Evolutionary conservation across 345 rosid genomes (phyloP).

Genomic region (Populus davidiana): DNA sequence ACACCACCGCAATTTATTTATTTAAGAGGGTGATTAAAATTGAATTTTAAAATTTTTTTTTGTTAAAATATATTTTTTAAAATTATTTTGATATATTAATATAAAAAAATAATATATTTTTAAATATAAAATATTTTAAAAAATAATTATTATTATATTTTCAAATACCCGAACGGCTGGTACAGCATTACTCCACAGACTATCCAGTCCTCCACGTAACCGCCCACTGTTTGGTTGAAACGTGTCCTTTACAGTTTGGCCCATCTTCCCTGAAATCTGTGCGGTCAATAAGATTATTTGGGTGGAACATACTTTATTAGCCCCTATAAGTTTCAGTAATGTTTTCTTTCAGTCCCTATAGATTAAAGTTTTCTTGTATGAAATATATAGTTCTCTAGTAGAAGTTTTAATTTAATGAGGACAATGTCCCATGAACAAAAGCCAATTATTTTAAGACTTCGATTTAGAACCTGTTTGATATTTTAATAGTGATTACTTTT

Average conservation of each 20-base stretch:
- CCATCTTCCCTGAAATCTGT: background rate
- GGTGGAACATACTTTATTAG: background rate
- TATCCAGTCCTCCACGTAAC: background rate
- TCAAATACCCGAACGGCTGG: too few relatives aligned
- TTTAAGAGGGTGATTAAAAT: too few relatives aligned
- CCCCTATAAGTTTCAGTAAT: background rate
- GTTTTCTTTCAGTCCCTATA: background rate
- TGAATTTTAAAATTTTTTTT: too few relatives aligned
- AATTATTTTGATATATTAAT: too few relatives aligned
- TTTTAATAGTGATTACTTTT: accelerated
- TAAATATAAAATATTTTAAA: too few relatives aligned
- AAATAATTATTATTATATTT: too few relatives aligned
- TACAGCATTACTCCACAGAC: background rate
- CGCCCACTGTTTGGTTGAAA: background rate
- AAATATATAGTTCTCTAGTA: background rate
- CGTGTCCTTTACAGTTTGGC: background rate
- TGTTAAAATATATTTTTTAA: too few relatives aligned
- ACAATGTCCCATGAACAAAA: background rate
- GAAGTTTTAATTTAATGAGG: background rate
- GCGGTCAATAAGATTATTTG: background rate
- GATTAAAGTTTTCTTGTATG: background rate
- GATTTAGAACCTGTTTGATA: too few relatives aligned
- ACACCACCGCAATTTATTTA: too few relatives aligned
- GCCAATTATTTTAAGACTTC: background rate
- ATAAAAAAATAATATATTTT: too few relatives aligned